These are phyloP conservation scores for Fonsecaea pugnacius DNA, from an alignment of 2,329 filamentous ascomycete species.

Conservation along the genomic window DNA sequence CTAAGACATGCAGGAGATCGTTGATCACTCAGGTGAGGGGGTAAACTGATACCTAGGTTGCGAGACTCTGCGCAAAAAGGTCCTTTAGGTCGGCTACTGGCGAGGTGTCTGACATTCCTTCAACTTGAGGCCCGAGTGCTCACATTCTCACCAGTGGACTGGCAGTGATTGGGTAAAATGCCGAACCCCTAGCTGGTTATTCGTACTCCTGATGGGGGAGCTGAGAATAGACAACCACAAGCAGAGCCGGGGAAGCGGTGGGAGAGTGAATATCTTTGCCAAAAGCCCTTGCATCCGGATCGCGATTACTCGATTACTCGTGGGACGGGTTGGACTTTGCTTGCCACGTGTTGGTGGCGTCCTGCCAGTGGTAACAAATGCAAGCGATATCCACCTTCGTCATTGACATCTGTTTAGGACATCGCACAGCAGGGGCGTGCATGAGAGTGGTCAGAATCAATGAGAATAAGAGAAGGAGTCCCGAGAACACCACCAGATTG, in stretches of 20 bases:
- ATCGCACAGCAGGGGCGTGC: neutral
- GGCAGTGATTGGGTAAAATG: neutral
- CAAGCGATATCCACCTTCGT: neutral
- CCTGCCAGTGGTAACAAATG: constrained; percentile 7
- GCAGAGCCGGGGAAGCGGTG: neutral
- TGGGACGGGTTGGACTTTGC: constrained; percentile 13
- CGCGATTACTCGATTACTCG: neutral
- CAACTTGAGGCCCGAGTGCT: neutral
- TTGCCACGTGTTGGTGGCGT: constrained; percentile 34
- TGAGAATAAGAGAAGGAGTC: neutral
- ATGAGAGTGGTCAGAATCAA: neutral
- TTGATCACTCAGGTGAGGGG: constrained; percentile 20
- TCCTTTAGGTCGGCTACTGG: neutral
- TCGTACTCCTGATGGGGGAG: neutral
- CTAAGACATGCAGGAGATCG: constrained; percentile 25
- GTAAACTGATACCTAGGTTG: constrained; percentile 22
- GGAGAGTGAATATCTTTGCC: neutral
- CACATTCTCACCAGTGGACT: neutral
- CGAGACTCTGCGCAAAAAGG: neutral
- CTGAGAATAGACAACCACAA: neutral
- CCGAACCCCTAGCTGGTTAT: neutral
- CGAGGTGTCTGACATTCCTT: neutral
- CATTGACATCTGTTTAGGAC: neutral
- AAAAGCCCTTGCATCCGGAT: constrained; percentile 1
- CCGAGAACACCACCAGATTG: neutral